Evolutionary conservation across 192 early-diverging fungal species (phyloP).

Genomic region (Cladochytrium replicatum): DNA sequence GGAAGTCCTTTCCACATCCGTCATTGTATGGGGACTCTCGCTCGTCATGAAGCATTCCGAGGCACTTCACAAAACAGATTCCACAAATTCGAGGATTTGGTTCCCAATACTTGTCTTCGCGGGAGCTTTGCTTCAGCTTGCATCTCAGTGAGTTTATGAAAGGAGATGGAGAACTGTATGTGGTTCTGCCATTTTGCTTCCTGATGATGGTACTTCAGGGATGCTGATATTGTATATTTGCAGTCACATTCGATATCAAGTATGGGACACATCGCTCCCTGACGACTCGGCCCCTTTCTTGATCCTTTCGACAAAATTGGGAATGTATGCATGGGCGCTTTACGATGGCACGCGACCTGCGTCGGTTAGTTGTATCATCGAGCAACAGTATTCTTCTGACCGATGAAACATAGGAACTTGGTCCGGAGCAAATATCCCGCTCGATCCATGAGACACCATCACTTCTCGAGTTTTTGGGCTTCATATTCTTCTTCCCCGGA

Average conservation of each 20-base stretch:
- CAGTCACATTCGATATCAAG: too few species aligned
- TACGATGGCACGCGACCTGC: constrained; percentile 34
- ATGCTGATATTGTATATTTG: too few species aligned
- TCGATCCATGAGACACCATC: constrained; percentile 28
- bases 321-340: constrained; percentile 74
- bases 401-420: constrained; percentile 6
- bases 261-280: neutral
- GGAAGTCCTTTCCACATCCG: constrained; percentile 4
- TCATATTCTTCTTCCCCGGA: constrained; percentile 73
- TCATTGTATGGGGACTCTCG: constrained; percentile 2
- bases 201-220: too few species aligned
- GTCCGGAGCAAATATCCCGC: constrained; percentile 40
- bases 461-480: constrained; percentile 50
- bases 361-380: constrained; percentile 1
- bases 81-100: too few species aligned
- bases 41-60: neutral
- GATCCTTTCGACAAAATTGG: constrained; percentile 78
- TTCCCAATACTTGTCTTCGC: too few species aligned
- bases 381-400: constrained; percentile 20
- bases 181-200: too few species aligned
- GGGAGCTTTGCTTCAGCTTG: too few species aligned
- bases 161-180: too few species aligned
- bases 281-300: constrained; percentile 83
- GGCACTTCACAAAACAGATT: too few species aligned
- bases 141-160: too few species aligned